Evolutionary conservation across 2,329 filamentous ascomycete genomes (phyloP), one percentile per base, ranked within the genome.

Genomic region (Calonectria pseudoturangicola): DNA sequence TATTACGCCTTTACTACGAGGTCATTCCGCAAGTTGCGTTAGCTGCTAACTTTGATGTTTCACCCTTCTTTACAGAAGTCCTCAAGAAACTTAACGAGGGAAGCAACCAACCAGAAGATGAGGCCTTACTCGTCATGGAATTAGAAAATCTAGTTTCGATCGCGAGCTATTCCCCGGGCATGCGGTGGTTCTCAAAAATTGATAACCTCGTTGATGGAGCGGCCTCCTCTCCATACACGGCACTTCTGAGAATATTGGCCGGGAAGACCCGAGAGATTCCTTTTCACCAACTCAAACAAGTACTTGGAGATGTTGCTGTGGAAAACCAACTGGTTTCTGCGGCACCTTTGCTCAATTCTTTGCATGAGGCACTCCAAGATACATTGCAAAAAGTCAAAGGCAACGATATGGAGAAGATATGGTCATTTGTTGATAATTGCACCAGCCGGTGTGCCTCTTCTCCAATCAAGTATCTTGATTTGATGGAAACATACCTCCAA

Each of bases 181-280:
- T 98, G 92, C 92, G 93, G 74, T 98, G 96, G 96, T 98, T 97
- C 86, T 89, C 93, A 74, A 96, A 94, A 80, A 90, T 86, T 71
- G 90, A 93, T 75, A 88, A 88, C 1, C 86, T 93, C n/a, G 81
- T 84, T 1, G 86, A 90, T 47, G 78, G 79, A 21, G 74, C 74
- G 10, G 72, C 75, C 8, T 78, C 77, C 3, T 95, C 93, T 4
- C 93, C 94, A 0, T 95, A 95, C 74, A 90, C 91, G n/a, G 92
- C 92, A 0, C 87, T 96, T 27, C 83, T 96, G 7, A 91, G 88
- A 72, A 77, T 86, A 4, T 75, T 84, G 3, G 85, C 82, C 54
- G 76, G 76, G 21, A 78, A 79, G 51, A 77, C 81, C 56, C 75
- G 77, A 58, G 78, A 79, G 25, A 76, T 81, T 6, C 79, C 82